These are phyloP conservation scores for Fusarium lyarnte DNA, from an alignment of 2,329 filamentous ascomycete species.

Conservation along the genomic window DNA sequence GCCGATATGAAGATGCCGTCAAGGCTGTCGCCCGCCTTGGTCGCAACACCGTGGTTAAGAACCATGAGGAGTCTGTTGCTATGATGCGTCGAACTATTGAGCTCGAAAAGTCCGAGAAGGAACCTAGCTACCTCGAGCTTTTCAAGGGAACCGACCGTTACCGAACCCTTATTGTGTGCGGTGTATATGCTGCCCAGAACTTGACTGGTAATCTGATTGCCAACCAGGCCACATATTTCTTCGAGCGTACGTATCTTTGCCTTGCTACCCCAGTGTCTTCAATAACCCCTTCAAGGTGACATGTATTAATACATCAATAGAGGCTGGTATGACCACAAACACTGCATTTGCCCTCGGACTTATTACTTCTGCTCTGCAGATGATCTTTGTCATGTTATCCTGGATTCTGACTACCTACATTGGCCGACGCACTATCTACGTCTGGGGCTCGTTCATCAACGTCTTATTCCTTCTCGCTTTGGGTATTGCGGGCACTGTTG, in stretches of 20 bases:
- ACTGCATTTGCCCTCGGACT: constrained; percentile 70
- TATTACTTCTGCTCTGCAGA: constrained; percentile 71
- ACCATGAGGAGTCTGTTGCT: constrained; percentile 53
- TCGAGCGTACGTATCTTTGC: constrained; percentile 47
- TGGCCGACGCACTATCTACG: constrained; percentile 71
- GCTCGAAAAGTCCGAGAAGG: constrained; percentile 56
- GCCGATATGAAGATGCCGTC: constrained; percentile 53
- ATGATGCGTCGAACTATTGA: constrained; percentile 68
- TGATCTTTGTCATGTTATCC: constrained; percentile 71
- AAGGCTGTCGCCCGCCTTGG: constrained; percentile 41
- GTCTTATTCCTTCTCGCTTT: constrained; percentile 63
- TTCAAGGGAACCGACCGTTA: constrained; percentile 63
- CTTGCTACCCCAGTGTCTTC: not conserved
- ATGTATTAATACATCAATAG: constrained; percentile 47
- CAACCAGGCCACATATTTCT: constrained; percentile 70
- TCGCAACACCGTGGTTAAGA: not conserved
- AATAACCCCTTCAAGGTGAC: not conserved
- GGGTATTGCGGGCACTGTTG: constrained; percentile 66
- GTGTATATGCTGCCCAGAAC: constrained; percentile 69
- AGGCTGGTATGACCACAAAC: constrained; percentile 66
- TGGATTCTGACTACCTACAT: constrained; percentile 74
- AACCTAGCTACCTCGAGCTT: constrained; percentile 60
- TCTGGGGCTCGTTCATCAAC: constrained; percentile 68
- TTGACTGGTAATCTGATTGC: constrained; percentile 69
- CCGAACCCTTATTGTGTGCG: constrained; percentile 65